Evolutionary conservation across 2,329 filamentous ascomycete species (phyloP), one percentile per base, ranked within the genome.

Genomic region (Stachybotrys echinatus): DNA sequence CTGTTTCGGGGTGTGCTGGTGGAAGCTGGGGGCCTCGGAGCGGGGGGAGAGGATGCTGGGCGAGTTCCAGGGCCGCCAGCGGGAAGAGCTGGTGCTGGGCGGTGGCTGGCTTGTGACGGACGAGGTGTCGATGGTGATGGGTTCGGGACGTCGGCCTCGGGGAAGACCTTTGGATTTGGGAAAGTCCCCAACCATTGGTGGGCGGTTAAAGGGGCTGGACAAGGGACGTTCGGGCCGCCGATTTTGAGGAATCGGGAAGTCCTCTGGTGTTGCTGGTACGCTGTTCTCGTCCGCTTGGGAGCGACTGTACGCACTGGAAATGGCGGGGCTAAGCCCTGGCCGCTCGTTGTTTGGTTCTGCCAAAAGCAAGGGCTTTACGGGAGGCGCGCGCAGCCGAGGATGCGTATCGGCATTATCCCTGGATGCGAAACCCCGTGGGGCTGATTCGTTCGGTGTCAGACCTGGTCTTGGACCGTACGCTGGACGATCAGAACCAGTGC

Each of bases 131-230:
- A 27, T 19, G 20, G 17, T 23, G 44, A 40, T n/a, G 14, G 44
- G 44, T 10, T 46, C 23, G 5, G 58, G 60, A 19, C 53, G 58
- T n/a, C 68, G 64, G 2, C 68, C 68, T 22, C 68, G 59, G 2
- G 67, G 68, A 12, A 71, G 58, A 2, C 66, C 66, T 8, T 65
- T 68, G 23, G 58, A 60, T 5, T 63, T 45, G 2, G 67, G 65
- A 19, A 69, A 70, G 8, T 64, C 59, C 1, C 66, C 67, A 42
- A 64, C 65, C 39, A 66, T 61, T 0, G 60, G 58, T 4, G 52
- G 54, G 10, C 55, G 58, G 4, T 54, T 52, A 22, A 65, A 62
- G 1, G 66, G 64, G 27, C 65, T 69, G 6, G 39, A 48, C 6
- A 57, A 52, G 4, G 52, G 47, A 17, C 27, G 46, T 12, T 58